phyloP scores from a whole-genome alignment of 352 stramenopile genomes.

The Detonula confervacea region DNA sequence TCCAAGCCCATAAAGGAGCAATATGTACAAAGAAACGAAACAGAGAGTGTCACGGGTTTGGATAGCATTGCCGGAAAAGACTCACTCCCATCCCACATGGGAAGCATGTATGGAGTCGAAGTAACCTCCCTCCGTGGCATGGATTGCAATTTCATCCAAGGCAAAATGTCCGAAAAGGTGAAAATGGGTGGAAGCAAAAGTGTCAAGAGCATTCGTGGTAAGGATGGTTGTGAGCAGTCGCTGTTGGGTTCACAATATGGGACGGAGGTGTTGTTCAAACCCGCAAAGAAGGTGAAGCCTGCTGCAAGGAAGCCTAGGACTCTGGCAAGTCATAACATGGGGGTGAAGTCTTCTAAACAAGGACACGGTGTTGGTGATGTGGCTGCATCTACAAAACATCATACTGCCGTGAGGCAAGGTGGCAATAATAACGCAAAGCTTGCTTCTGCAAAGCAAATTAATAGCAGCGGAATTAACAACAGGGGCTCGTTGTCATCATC shows the following conservation, averaged over 20 bases:
- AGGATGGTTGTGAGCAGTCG: conserved; percentile 17
- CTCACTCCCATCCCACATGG: not conserved
- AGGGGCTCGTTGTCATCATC: too few relatives aligned
- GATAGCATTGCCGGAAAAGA: not conserved
- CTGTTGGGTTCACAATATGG: conserved; percentile 43
- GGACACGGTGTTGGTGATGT: not conserved
- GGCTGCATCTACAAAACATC: not conserved
- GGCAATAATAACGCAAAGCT: too few relatives aligned
- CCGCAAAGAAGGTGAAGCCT: conserved; percentile 8
- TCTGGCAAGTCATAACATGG: conserved; percentile 21
- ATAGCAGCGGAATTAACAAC: too few relatives aligned
- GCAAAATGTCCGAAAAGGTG: not conserved
- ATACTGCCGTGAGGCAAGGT: not conserved
- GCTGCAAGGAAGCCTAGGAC: conserved; percentile 35
- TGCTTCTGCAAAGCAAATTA: too few relatives aligned
- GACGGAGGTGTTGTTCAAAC: conserved; percentile 37
- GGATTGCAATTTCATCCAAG: conserved; percentile 5
- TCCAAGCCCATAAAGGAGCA: not conserved
- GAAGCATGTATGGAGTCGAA: conserved; percentile 19
- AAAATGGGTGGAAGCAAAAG: not conserved
- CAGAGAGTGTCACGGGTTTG: conserved; percentile 4
- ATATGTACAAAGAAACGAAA: too few relatives aligned
- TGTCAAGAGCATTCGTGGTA: not conserved
- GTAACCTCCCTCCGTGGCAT: not conserved
- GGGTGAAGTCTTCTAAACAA: not conserved